These are phyloP conservation scores for Vitellaria paradoxa DNA, from an alignment of 179 eudicot species.

Conservation along the genomic window DNA sequence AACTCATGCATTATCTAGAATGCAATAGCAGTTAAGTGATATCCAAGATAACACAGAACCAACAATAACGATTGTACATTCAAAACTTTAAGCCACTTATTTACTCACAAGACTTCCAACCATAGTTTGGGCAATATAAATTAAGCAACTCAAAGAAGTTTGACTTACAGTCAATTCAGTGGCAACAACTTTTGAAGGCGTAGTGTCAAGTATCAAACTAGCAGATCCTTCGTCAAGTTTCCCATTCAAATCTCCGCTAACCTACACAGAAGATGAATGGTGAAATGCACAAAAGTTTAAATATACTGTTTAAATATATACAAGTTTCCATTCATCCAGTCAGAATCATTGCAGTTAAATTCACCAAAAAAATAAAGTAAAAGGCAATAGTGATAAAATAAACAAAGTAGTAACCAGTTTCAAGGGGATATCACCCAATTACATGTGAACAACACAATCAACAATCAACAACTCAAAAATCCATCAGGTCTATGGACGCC, in stretches of 20 bases:
- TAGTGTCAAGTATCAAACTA: conserved; percentile 69
- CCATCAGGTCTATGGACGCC: no score
- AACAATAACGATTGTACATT: not conserved
- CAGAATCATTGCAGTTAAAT: not conserved
- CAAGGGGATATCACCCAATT: not conserved
- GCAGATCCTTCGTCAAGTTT: conserved; percentile 80
- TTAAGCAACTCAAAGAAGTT: conserved; percentile 6
- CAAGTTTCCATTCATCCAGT: not conserved
- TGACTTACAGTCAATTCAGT: conserved; percentile 82
- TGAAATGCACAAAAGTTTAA: conserved; percentile 8
- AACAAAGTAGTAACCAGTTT: not conserved
- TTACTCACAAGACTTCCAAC: not conserved
- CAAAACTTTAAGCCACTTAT: not conserved
- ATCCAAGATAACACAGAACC: not conserved
- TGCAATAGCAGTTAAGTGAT: not conserved
- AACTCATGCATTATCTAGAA: not conserved
- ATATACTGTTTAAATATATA: not conserved
- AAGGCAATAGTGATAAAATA: not conserved
- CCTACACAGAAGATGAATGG: conserved; percentile 38
- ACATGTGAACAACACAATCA: no score
- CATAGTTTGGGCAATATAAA: not conserved
- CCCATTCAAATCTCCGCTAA: conserved; percentile 68
- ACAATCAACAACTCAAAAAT: no score
- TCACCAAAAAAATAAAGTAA: not conserved
- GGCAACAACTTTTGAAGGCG: conserved; percentile 94